Evolutionary conservation across 139 green algal genomes (phyloP).

Genomic region (Chlorella sp.): DNA sequence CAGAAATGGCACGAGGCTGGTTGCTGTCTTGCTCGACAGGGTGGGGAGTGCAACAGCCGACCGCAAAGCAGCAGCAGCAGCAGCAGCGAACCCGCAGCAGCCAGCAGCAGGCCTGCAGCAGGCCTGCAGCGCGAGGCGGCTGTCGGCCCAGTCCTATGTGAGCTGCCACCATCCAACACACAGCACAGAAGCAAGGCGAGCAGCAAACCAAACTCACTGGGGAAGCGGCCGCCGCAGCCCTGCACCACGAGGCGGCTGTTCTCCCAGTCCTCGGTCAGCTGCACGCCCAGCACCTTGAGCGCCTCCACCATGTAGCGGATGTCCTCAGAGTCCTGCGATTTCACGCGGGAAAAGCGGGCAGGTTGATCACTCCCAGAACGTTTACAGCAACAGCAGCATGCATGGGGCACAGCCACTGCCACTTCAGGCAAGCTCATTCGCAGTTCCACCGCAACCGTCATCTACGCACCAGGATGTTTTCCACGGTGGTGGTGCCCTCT

Average conservation of each 20-base stretch:
- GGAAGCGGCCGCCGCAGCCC: slow-evolving; percentile 90
- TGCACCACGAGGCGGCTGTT: slow-evolving; percentile 71
- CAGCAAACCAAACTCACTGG: slow-evolving; percentile 39
- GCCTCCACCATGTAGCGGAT: slow-evolving; percentile 95
- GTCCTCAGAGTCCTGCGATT: slow-evolving; percentile 93
- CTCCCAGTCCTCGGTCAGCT: slow-evolving; percentile 85
- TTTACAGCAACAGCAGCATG: neutral
- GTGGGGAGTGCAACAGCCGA: too few relatives aligned
- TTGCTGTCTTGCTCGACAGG: too few relatives aligned
- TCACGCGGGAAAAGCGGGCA: too few relatives aligned
- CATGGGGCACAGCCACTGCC: too few relatives aligned
- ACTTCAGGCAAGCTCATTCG: neutral
- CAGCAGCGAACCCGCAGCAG: neutral
- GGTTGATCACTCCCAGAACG: too few relatives aligned
- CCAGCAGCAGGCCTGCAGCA: neutral
- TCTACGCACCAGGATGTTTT: slow-evolving; percentile 93
- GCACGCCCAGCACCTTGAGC: slow-evolving; percentile 87
- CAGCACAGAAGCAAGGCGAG: neutral
- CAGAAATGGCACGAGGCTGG: too few relatives aligned
- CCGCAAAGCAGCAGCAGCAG: neutral
- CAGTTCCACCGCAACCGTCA: neutral
- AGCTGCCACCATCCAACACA: too few relatives aligned
- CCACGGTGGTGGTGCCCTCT: slow-evolving; percentile 84
- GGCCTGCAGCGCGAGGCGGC: slow-evolving; percentile 71
- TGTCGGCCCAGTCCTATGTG: slow-evolving; percentile 79